These are phyloP conservation scores for Fusarium verrucosum DNA, from an alignment of 2,329 filamentous ascomycete species.

Conservation along the genomic window DNA sequence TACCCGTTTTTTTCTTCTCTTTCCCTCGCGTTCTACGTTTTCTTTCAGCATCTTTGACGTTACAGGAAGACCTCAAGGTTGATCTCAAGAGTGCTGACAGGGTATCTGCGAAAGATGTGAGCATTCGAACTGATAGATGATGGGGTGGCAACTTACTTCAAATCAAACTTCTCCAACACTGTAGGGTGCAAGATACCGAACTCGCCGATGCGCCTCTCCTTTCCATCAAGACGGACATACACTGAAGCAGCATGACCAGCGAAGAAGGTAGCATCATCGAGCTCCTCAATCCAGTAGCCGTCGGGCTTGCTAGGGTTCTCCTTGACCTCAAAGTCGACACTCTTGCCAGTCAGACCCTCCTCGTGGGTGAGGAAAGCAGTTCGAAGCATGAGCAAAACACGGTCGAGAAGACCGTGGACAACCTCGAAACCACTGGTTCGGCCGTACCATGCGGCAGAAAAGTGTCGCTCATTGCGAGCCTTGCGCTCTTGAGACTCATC, in stretches of 20 bases:
- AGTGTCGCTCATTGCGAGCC: constrained; percentile 91
- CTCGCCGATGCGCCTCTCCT: constrained; percentile 81
- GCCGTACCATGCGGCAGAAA: constrained; percentile 94
- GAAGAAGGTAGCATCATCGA: constrained; percentile 92
- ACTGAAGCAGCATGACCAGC: constrained; percentile 87
- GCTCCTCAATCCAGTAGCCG: constrained; percentile 94
- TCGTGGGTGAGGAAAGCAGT: constrained; percentile 81
- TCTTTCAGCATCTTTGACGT: constrained; percentile 33
- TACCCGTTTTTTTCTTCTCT: constrained; percentile 8
- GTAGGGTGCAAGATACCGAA: constrained; percentile 95
- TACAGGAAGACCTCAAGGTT: constrained; percentile 94
- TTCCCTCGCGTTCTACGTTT: constrained; percentile 19
- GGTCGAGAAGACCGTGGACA: constrained; percentile 92
- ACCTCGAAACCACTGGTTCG: constrained; percentile 95
- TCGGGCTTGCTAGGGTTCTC: constrained; percentile 67
- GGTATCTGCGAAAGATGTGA: constrained; percentile 67
- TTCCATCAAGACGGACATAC: constrained; percentile 77
- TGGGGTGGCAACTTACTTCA: constrained; percentile 66
- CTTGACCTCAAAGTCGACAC: constrained; percentile 62
- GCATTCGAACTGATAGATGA: constrained; percentile 1
- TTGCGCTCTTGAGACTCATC: constrained; percentile 83
- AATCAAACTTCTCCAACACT: constrained; percentile 91
- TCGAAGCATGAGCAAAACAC: constrained; percentile 90
- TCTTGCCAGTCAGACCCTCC: constrained; percentile 68
- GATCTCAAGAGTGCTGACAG: constrained; percentile 92